Percentiles rank a stretch among this genome's conserved stretches.
These are phyloP conservation scores for Sanguinoderma infundibulare DNA, from an alignment of 1,284 basidiomycete species.

Conservation along the genomic window DNA sequence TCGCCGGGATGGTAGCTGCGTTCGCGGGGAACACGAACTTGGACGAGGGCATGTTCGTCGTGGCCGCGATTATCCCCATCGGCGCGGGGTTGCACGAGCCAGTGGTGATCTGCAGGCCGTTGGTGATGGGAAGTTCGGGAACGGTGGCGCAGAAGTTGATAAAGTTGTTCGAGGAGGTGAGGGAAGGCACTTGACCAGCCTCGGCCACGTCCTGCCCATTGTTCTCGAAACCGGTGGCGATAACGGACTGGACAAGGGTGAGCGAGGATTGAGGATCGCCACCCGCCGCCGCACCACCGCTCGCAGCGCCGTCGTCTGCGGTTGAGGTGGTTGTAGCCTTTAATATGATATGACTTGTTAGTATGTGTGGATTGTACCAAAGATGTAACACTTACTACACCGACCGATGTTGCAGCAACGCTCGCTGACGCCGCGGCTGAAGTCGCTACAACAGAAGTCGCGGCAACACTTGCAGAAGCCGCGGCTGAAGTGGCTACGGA, in stretches of 20 bases:
- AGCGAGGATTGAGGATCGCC: slow-evolving; percentile 27
- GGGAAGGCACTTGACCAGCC: slow-evolving; percentile 44
- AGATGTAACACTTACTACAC: not conserved
- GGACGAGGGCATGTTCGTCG: slow-evolving; percentile 58
- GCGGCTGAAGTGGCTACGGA: not conserved
- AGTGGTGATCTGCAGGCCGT: slow-evolving; percentile 46
- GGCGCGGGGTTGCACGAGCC: slow-evolving; percentile 70
- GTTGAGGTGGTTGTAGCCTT: slow-evolving; percentile 3
- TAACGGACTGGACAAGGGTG: slow-evolving; percentile 27
- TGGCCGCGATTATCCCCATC: slow-evolving; percentile 59
- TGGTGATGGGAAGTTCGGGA: slow-evolving; percentile 41
- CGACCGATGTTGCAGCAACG: not conserved
- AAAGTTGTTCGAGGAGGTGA: slow-evolving; percentile 59
- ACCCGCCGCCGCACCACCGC: slow-evolving; percentile 6
- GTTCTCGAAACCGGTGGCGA: slow-evolving; percentile 28
- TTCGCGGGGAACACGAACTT: slow-evolving; percentile 63
- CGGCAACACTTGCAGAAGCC: not conserved
- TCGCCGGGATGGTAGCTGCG: slow-evolving; percentile 51
- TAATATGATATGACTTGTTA: slow-evolving; percentile 12
- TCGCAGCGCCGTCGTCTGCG: slow-evolving; percentile 13
- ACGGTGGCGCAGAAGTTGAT: slow-evolving; percentile 49
- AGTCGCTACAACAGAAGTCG: not conserved
- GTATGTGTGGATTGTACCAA: not conserved
- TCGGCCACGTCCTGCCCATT: slow-evolving; percentile 42
- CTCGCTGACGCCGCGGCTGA: not conserved